Percentiles rank a stretch among this genome's conserved stretches.
Conservation (phyloP, 2,329 filamentous ascomycete species). For the Claviceps sp. region DNA sequence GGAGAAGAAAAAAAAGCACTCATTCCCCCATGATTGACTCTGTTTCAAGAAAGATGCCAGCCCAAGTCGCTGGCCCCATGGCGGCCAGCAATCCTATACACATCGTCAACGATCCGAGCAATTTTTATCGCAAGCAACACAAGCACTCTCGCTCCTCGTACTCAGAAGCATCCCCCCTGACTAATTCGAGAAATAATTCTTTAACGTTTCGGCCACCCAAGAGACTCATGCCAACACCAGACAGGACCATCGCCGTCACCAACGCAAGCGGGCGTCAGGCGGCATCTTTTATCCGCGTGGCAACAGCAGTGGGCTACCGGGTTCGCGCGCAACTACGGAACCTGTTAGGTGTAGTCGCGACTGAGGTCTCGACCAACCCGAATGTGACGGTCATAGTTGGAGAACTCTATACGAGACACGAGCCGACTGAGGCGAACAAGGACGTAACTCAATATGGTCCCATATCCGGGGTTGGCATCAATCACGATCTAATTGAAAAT, state of each 20-base stretch:
- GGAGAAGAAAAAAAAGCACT: background rate
- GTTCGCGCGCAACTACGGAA: conserved; percentile 87
- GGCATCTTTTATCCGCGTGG: conserved; percentile 86
- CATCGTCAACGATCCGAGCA: conserved; percentile 22
- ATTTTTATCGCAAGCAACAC: conserved; percentile 30
- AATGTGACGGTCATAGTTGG: conserved; percentile 57
- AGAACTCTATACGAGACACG: conserved; percentile 46
- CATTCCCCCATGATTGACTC: background rate
- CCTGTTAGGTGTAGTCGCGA: conserved; percentile 73
- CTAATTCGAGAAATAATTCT: conserved; percentile 43
- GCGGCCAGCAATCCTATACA: conserved; percentile 25
- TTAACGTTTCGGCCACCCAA: conserved; percentile 47
- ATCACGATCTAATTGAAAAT: conserved; percentile 56
- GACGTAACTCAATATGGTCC: conserved; percentile 56
- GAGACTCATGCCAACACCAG: conserved; percentile 42
- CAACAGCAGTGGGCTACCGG: conserved; percentile 82
- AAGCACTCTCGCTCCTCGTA: conserved; percentile 51
- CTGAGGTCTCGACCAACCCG: conserved; percentile 68
- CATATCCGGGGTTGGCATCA: conserved; percentile 53
- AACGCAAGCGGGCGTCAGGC: conserved; percentile 94
- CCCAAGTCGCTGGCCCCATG: conserved; percentile 25
- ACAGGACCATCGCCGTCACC: conserved; percentile 84
- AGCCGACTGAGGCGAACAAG: conserved; percentile 34
- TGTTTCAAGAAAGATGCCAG: conserved; percentile 21
- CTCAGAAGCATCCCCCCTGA: conserved; percentile 43